These are phyloP conservation scores for Candida tibetensis DNA, from an alignment of 805 yeast species.

Conservation along the genomic window DNA sequence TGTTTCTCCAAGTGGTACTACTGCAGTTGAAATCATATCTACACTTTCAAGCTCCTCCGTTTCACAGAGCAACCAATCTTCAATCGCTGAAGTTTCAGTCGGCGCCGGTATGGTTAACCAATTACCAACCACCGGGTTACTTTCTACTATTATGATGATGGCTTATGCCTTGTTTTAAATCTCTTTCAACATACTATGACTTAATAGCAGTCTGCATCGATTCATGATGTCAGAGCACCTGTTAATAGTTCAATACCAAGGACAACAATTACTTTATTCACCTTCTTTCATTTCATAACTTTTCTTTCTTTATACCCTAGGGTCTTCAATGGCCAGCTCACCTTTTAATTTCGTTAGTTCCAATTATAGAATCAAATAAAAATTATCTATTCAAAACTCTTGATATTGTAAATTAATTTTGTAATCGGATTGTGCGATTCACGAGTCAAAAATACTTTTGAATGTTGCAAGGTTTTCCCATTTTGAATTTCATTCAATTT, in stretches of 20 bases:
- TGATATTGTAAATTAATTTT: background rate
- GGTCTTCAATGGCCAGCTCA: too few species aligned
- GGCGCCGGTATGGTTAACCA: conserved; percentile 1
- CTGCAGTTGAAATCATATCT: background rate
- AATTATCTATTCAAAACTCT: background rate
- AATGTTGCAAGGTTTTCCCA: too few species aligned
- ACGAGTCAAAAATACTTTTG: too few species aligned
- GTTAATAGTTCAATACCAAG: too few species aligned
- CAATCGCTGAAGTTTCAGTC: conserved; percentile 5
- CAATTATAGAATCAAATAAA: background rate
- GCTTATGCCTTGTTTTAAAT: background rate
- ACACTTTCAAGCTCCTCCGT: conserved; percentile 1
- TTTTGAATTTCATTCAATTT: too few species aligned
- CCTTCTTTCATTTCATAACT: too few species aligned
- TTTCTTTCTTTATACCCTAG: too few species aligned
- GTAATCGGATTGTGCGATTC: too few species aligned
- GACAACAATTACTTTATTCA: too few species aligned
- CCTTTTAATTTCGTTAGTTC: background rate
- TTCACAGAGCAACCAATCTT: conserved; percentile 2
- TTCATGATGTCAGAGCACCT: too few species aligned
- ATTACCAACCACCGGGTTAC: conserved; percentile 1
- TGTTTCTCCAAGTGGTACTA: conserved; percentile 7
- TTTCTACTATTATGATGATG: conserved; percentile 1
- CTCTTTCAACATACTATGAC: too few species aligned
- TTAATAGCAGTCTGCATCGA: too few species aligned